These are phyloP conservation scores for Emydomyces testavorans DNA, from an alignment of 2,329 filamentous ascomycete genomes.

Conservation along the genomic window DNA sequence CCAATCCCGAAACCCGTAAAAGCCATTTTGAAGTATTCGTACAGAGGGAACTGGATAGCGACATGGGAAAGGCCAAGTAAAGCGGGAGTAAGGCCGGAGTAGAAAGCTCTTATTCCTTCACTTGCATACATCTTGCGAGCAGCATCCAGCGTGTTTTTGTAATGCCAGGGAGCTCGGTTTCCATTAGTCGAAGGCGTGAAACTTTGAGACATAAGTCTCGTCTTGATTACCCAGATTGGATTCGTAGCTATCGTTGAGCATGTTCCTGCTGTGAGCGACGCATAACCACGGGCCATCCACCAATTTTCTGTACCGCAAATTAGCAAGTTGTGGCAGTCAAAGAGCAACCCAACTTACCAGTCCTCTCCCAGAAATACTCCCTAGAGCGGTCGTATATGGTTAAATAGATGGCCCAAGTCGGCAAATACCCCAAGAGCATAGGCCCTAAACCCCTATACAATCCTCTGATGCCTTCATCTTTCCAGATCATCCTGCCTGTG, in stretches of 20 bases:
- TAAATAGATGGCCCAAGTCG: constrained; percentile 97
- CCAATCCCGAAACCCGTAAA: constrained; percentile 90
- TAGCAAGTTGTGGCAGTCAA: constrained; percentile 5
- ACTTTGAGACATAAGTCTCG: constrained; percentile 87
- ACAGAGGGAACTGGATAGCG: constrained; percentile 91
- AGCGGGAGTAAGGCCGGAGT: constrained; percentile 85
- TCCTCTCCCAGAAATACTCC: constrained; percentile 54
- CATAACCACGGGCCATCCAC: constrained; percentile 71
- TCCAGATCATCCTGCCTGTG: constrained; percentile 74
- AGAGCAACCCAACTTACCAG: constrained; percentile 40
- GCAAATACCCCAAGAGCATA: constrained; percentile 88
- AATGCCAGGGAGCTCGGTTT: constrained; percentile 61
- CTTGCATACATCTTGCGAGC: constrained; percentile 89
- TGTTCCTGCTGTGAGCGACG: constrained; percentile 78
- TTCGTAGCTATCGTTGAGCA: constrained; percentile 93
- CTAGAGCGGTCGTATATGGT: constrained; percentile 91
- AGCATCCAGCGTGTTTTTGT: constrained; percentile 77
- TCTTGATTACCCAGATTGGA: constrained; percentile 99
- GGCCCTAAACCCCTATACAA: constrained; percentile 89
- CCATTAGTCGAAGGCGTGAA: constrained; percentile 34
- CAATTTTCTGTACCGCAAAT: constrained; percentile 49
- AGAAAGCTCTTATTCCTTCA: constrained; percentile 83
- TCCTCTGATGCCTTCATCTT: constrained; percentile 74
- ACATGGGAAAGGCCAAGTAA: constrained; percentile 88
- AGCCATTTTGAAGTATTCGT: constrained; percentile 80